Base-by-base conservation (phyloP, 257 asterid species). In the Striga asiatica region DNA sequence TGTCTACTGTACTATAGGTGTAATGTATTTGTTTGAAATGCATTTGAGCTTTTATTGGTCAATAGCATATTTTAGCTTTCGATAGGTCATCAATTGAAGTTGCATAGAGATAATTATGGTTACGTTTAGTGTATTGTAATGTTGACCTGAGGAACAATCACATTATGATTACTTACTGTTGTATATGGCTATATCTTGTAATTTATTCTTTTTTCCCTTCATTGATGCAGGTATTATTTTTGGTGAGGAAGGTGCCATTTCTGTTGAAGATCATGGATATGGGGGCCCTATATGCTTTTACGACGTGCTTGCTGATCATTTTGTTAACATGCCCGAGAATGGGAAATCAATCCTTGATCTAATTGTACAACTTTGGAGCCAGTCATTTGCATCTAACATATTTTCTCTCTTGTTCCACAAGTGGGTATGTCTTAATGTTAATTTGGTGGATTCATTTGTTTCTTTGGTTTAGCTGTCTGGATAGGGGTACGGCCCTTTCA, bases 301-400 rank as follows among this genome's bases (percentile, higher is more conserved):
- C 32, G 70, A 75, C 27, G 82, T 88, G 62, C 85, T 88, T 54
- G 92, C 99, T 16, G 85, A 85, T 68, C 81, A 88, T 76, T 85
- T 92, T 69, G 80, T 85, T 38, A 49, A 66, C 51, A 68, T 41
- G 55, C 94, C 91, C 19, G 68, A 79, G 43, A 74, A 74, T 65
- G 95, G 91, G 66, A 83, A 71, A 74, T 66, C 83, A 37, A 49
- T 70, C 56, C 71, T 65, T 49, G 71, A 70, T 60, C 59, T 70
- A 47, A 60, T 70, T 48, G 71, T 84, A 69, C 95, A 78, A 75
- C 82, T 79, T n/a, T 92, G 99, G 99, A 88, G 93, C 91, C 99
- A 88, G 72, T 80, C 88, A 37, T 92, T 87, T 73, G 94, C 94
- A 5, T 79, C 99, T 35, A 83, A 79, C 68, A 81, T 82, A 8